Evolutionary conservation across 2,329 filamentous ascomycete species (phyloP), one percentile per base, ranked within the genome.

Genomic region (Aspergillus vadensis): DNA sequence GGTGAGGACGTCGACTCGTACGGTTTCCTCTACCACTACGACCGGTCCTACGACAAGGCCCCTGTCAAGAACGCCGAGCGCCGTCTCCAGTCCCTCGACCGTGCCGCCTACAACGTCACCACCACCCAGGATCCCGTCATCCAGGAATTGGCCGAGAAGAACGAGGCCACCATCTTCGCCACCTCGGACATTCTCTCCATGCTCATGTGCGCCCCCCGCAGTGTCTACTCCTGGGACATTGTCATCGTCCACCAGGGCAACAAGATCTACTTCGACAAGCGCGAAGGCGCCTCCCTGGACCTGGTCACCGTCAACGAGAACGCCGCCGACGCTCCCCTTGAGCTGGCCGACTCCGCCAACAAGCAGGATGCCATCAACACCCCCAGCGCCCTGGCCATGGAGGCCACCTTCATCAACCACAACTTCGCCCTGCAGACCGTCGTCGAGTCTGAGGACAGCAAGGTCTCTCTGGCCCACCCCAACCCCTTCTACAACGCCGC

Each of bases 231-330:
- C 47, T 99, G 95, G 95, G 95, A 99, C 79, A 89, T 99, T 71
- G 90, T 99, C 75, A 96, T 99, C 73, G 84, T 92, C 65, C 89
- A 91, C 78, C 92, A 96, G 77, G 92, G 91, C 77, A 91, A 93
- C 87, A 97, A 97, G 86, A 88, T 99, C 79, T 99, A 92, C 87
- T 88, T 99, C 67, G 95, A 99, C 85, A 99, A 99, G 88, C 91
- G 95, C 67, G 93, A 97, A 63, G 94, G 93, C 72, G 92, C 93
- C 61, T 91, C 90, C 60, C 87, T 99, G 55, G 95, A 99, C 80
- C 92, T 98, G 87, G 93, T 98, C 63, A 97, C 94, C 0, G 95
- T 99, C 78, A 99, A 99, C 80, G 95, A 99, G 83, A 99, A 99
- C 79, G 95, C 95, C 9, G 91, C 91, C 63, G 95, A 99, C 77